These are phyloP conservation scores for Bacidia gigantensis DNA, from an alignment of 495 filamentous ascomycete species.

Conservation along the genomic window DNA sequence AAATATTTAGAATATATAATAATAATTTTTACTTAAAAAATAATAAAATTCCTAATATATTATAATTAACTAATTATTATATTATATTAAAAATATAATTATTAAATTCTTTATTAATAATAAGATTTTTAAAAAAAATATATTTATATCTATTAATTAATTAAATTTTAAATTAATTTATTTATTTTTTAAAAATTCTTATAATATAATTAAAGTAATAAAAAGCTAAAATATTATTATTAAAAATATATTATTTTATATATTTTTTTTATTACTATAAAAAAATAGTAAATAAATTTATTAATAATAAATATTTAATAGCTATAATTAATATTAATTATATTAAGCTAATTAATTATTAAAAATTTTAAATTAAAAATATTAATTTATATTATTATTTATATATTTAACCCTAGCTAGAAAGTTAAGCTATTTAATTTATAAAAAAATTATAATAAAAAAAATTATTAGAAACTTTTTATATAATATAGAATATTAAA, in stretches of 20 bases:
- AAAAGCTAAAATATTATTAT: background rate
- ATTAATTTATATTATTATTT: background rate
- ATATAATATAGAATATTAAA: no score
- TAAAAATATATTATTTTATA: background rate
- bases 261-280: background rate
- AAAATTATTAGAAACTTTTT: background rate
- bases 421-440: no score
- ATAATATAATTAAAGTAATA: background rate
- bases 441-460: background rate
- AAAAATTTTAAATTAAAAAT: constrained; percentile 1
- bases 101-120: background rate
- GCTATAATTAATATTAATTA: background rate
- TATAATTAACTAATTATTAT: background rate
- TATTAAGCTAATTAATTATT: background rate
- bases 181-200: background rate
- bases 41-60: background rate
- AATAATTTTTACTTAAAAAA: background rate
- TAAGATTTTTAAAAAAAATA: background rate
- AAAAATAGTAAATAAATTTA: background rate
- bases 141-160: background rate
- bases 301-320: background rate
- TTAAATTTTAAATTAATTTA: background rate
- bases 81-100: background rate
- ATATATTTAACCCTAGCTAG: no score
- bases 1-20: background rate